A percentile compares a stretch with the other conserved stretches of the same genome.
Evolutionary conservation across 441 rosid genomes (phyloP).

Genomic region (Adansonia madagascariensis): DNA sequence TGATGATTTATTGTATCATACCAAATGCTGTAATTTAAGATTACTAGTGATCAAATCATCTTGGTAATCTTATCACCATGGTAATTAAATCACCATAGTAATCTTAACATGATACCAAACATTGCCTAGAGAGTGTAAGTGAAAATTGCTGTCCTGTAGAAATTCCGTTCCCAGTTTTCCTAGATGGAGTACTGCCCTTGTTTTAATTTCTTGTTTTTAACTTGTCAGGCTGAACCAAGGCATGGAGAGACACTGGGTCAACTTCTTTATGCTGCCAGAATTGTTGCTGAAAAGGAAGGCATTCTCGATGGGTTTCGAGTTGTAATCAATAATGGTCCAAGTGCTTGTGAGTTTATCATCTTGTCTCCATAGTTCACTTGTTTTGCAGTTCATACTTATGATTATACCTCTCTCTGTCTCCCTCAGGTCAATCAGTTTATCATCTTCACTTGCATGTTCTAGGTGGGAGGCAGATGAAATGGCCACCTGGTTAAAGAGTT

Average conservation of each 20-base stretch:
- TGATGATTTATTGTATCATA: no score
- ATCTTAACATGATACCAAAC: no score
- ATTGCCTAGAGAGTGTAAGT: no score
- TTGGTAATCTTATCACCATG: no score
- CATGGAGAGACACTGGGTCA: constrained; percentile 72
- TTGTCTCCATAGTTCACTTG: not conserved
- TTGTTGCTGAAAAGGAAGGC: constrained; percentile 92
- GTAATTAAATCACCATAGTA: no score
- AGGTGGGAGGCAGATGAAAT: constrained; percentile 88
- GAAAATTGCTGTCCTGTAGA: not conserved
- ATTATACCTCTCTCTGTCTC: not conserved
- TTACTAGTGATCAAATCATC: no score
- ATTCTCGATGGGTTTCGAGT: constrained; percentile 80
- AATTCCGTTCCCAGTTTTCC: not conserved
- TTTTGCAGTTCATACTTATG: constrained; percentile 2
- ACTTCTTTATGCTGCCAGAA: constrained; percentile 74
- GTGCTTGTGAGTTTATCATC: constrained; percentile 61
- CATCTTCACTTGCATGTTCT: constrained; percentile 88
- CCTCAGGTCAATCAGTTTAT: constrained; percentile 86
- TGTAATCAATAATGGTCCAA: constrained; percentile 82
- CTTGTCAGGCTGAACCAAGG: constrained; percentile 67
- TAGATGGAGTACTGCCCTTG: not conserved
- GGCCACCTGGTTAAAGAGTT: constrained; percentile 80
- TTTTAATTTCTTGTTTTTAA: constrained; percentile 14
- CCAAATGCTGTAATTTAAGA: no score